phyloP scores from a whole-genome alignment of 768 basidiomycete genomes.

The Russula vinacea region DNA sequence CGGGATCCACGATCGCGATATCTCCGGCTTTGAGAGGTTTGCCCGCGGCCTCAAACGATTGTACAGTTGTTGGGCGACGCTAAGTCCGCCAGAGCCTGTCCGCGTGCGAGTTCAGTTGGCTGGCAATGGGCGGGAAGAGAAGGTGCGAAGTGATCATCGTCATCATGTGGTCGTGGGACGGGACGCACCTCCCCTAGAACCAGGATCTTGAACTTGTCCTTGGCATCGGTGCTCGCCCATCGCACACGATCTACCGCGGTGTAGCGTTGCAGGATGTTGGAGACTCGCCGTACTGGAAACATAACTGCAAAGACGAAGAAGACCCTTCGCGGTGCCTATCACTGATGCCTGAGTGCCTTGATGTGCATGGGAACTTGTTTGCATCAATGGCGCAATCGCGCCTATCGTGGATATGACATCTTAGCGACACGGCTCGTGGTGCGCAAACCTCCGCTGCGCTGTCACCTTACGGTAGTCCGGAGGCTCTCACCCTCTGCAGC shows the following conservation, averaged over 20 bases:
- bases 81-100: constrained; percentile 75
- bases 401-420: not conserved
- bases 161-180: constrained; percentile 14
- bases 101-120: not conserved
- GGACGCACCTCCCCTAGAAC: constrained; percentile 81
- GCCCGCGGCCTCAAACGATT: constrained; percentile 70
- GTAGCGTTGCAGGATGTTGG: constrained; percentile 8
- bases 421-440: not conserved
- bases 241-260: constrained; percentile 15
- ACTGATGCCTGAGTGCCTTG: not conserved
- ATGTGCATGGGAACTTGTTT: constrained; percentile 10
- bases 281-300: constrained; percentile 22
- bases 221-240: constrained; percentile 42
- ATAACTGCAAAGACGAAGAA: not conserved
- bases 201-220: constrained; percentile 73
- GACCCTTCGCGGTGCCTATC: not conserved
- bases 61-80: constrained; percentile 85
- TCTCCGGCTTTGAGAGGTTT: constrained; percentile 68
- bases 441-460: not conserved
- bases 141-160: too few relatives aligned
- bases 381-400: constrained; percentile 10
- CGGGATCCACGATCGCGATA: constrained; percentile 80
- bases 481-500: not conserved
- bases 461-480: not conserved
- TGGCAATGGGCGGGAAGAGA: not conserved